Evolutionary conservation across 169 alveolate species (phyloP), one percentile per base, ranked within the genome.

Genomic region (Cryptosporidium muris): DNA sequence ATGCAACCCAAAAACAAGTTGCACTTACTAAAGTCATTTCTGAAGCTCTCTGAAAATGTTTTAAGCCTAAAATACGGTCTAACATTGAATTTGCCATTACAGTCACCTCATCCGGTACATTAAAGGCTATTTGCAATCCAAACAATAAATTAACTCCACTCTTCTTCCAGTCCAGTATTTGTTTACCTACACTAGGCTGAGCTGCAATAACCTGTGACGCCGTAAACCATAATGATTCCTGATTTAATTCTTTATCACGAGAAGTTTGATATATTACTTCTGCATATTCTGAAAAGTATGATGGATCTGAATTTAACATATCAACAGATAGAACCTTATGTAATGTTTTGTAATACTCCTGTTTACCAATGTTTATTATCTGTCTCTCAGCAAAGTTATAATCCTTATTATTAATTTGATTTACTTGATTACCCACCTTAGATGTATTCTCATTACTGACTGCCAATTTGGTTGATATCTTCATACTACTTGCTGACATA

Each of bases 1-100:
- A 63, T 4, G 85, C 85, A 53, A 74, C 60, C 85, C 85, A 74
- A 47, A 74, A 74, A 34, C 85, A 74, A 14, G 85, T 74, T 37
- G 85, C 85, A 58, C 85, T 74, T 43, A 74, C 85, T 3, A 74
- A 63, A n/a, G 85, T 74, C 85, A 74, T 74, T 40, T 74, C 85
- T 3, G 85, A 74, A 45, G 85, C 85, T 45, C 85, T 74, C 36
- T 74, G 85, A 45, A 74, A 74, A 14, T 74, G 85, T 45, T 74
- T 74, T 16, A 74, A 68, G 5, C 85, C 85, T 74, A 74, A 74
- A 43, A 74, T 74, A 74, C 85, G 85, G 43, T 74, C 85, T 9
- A 74, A 62, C 85, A 74, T 74, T 12, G 85, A 74, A 40, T 74
- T 74, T 36, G 85, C 85, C 38, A 74, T 74, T 12, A 74, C 68